phyloP scores from a whole-genome alignment of 805 yeast genomes.

The Wickerhamomyces bovis region DNA sequence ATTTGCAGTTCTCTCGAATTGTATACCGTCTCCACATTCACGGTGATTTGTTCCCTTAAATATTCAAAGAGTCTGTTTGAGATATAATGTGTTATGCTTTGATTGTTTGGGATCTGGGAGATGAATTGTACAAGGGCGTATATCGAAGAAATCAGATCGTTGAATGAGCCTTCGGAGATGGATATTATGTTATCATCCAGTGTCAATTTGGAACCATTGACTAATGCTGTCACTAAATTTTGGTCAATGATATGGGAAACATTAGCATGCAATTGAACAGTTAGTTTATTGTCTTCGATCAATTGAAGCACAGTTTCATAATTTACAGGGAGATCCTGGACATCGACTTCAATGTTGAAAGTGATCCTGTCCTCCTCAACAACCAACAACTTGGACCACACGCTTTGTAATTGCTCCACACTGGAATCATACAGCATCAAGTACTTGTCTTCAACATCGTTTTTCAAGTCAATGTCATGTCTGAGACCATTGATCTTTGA shows the following conservation, averaged over 20 bases:
- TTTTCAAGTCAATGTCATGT: not conserved
- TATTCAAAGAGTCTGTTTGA: slow-evolving; percentile 17
- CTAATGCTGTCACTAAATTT: slow-evolving; percentile 8
- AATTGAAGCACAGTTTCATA: slow-evolving; percentile 12
- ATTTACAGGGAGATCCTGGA: slow-evolving; percentile 12
- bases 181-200: slow-evolving; percentile 6
- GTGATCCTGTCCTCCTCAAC: slow-evolving; percentile 4
- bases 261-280: slow-evolving; percentile 8
- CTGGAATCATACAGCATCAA: slow-evolving; percentile 4
- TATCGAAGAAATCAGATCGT: slow-evolving; percentile 11
- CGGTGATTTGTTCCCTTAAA: slow-evolving; percentile 16
- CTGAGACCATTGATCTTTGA: slow-evolving; percentile 8
- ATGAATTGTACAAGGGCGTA: slow-evolving; percentile 16
- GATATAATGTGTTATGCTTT: slow-evolving; percentile 16
- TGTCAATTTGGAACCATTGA: slow-evolving; percentile 1
- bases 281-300: slow-evolving; percentile 5
- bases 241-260: slow-evolving; percentile 14
- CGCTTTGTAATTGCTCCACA: slow-evolving; percentile 1
- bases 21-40: slow-evolving; percentile 13
- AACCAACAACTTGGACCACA: slow-evolving; percentile 14
- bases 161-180: not conserved
- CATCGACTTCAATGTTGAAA: slow-evolving; percentile 14
- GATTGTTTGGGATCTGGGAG: slow-evolving; percentile 10
- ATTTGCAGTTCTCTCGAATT: slow-evolving; percentile 5
- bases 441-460: slow-evolving; percentile 1